Conservation (phyloP, 2,329 filamentous ascomycete species). For the Colletotrichum tropicicola region DNA sequence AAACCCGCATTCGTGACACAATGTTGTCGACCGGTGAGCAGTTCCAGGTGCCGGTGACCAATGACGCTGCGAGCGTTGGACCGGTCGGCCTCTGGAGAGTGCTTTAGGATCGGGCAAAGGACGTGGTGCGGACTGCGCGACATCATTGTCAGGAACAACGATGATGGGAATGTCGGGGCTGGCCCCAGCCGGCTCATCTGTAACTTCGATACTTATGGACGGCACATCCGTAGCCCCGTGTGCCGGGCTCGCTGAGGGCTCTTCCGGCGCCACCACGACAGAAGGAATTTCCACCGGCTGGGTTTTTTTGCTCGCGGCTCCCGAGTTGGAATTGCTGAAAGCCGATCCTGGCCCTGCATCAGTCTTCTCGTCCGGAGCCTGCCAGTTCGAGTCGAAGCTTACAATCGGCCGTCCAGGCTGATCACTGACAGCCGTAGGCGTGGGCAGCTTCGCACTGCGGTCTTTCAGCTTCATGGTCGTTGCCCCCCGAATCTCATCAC, state of each 20-base stretch:
- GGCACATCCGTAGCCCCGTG: constrained; percentile 47
- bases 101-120: constrained; percentile 59
- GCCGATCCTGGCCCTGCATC: constrained; percentile 64
- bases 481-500: constrained; percentile 88
- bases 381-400: constrained; percentile 91
- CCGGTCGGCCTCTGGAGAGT: constrained; percentile 38
- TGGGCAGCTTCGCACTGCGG: constrained; percentile 86
- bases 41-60: constrained; percentile 64
- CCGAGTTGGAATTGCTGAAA: background rate
- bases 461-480: constrained; percentile 91
- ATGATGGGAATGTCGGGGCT: constrained; percentile 43
- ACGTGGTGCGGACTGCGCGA: constrained; percentile 36
- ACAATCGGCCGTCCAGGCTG: constrained; percentile 92
- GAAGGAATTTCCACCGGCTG: constrained; percentile 57
- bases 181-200: constrained; percentile 13
- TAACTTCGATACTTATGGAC: constrained; percentile 54
- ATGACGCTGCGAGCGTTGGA: constrained; percentile 58
- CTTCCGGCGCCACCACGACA: constrained; percentile 63
- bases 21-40: constrained; percentile 41
- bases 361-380: constrained; percentile 74
- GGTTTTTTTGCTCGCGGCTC: constrained; percentile 52
- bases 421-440: constrained; percentile 90
- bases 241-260: constrained; percentile 40
- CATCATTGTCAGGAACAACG: constrained; percentile 54
- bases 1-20: constrained; percentile 84